These are phyloP conservation scores for Mycosarcoma mackinlayi DNA, from an alignment of 1,284 basidiomycete genomes.

Conservation along the genomic window DNA sequence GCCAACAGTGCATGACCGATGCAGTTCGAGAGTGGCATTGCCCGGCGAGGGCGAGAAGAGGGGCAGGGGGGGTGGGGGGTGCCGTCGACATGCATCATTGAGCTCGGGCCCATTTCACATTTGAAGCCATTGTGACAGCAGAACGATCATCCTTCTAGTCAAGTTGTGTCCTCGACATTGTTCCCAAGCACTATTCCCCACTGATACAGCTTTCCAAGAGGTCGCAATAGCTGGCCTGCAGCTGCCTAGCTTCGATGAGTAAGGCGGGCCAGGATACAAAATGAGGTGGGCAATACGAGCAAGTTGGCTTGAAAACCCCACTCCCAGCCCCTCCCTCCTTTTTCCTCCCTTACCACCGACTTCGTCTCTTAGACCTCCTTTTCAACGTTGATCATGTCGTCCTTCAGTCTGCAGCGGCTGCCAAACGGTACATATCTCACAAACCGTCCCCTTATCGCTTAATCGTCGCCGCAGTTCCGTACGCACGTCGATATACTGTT, in stretches of 20 bases:
- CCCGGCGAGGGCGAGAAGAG: too few species aligned
- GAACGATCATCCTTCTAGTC: neutral
- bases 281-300: neutral
- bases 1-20: too few species aligned
- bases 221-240: neutral
- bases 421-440: neutral
- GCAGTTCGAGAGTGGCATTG: too few species aligned
- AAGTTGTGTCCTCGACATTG: too few species aligned
- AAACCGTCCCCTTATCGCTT: conserved; percentile 1
- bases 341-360: too few species aligned
- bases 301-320: neutral
- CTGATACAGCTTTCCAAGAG: neutral
- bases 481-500: conserved; percentile 3
- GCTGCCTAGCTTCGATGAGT: neutral
- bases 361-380: neutral
- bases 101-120: neutral
- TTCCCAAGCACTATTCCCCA: neutral
- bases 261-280: neutral
- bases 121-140: neutral
- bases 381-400: conserved; percentile 14
- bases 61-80: neutral
- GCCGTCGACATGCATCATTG: conserved; percentile 2
- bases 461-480: neutral
- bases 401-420: conserved; percentile 8
- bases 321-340: neutral